phyloP scores from a whole-genome alignment of 495 filamentous ascomycete species.

The Penicillium tannophilum region DNA sequence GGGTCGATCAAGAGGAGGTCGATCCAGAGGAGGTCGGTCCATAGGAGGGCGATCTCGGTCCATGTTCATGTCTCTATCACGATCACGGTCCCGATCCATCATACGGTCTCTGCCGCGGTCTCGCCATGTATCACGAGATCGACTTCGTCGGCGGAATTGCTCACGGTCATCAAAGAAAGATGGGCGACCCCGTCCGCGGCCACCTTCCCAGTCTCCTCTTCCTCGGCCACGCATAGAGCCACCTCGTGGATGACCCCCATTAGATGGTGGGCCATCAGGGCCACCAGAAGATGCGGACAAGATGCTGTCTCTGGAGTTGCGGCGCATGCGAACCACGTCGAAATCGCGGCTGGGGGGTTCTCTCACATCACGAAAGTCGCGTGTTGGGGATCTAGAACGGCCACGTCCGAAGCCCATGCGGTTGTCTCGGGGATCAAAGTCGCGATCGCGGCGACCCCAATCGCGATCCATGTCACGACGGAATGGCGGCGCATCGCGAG shows the following conservation, averaged over 20 bases:
- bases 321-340: slow-evolving; percentile 52
- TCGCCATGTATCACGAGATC: slow-evolving; percentile 68
- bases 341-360: slow-evolving; percentile 42
- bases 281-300: slow-evolving; percentile 68
- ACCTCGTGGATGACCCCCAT: slow-evolving; percentile 53
- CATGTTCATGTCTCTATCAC: slow-evolving; percentile 40
- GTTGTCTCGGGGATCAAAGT: slow-evolving; percentile 47
- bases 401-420: slow-evolving; percentile 46
- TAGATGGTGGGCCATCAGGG: slow-evolving; percentile 60
- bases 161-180: slow-evolving; percentile 66
- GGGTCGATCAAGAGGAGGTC: neutral
- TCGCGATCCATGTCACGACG: slow-evolving; percentile 47
- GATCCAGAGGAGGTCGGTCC: neutral
- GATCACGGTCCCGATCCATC: slow-evolving; percentile 44
- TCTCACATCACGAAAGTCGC: slow-evolving; percentile 54
- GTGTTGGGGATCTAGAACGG: slow-evolving; percentile 47
- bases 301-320: slow-evolving; percentile 63
- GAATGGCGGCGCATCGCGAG: slow-evolving; percentile 40
- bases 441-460: slow-evolving; percentile 41
- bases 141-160: slow-evolving; percentile 58
- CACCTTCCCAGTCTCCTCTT: slow-evolving; percentile 66
- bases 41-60: slow-evolving; percentile 15
- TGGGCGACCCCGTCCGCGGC: slow-evolving; percentile 54
- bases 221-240: slow-evolving; percentile 64
- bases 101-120: slow-evolving; percentile 45